Base-by-base conservation (phyloP, 2,329 filamentous ascomycete genomes). In the Juglanconis sp. region DNA sequence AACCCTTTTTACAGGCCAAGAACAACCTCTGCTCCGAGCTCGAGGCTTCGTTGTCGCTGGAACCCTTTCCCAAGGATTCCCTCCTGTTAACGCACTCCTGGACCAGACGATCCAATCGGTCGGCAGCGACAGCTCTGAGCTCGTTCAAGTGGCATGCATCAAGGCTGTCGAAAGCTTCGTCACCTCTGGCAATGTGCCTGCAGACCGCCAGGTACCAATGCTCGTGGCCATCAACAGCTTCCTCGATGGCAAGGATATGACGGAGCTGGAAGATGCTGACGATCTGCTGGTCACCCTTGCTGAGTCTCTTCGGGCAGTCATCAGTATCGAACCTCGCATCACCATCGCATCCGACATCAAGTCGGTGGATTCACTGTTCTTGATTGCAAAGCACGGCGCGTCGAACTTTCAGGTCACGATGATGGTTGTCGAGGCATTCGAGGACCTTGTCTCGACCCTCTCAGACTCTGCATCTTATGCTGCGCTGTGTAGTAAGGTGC, bases 111-210 rank as follows among this genome's bases (percentile, higher is more conserved):
- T 98, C 56, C 85, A 89, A 54, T 87, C 88, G 7, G 90, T 96
- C 65, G 86, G 85, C 9, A 79, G 80, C 40, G 93, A 96, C 65
- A 79, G 87, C 24, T 90, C 91, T 0, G 93, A 97, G 72, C 87
- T 98, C 40, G 94, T 98, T 48, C 91, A 95, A 72, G 93, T 96
- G 17, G 88, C 94, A 24, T 96, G 92, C 69, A 89, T 98, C 68
- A 93, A 94, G 71, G 89, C 92, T 1, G 76, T 96, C 40, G 92
- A 97, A 68, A 82, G 83, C 15, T 82, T 87, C 60, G 80, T 87
- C 55, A 79, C 76, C 62, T 79, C 81, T 72, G 72, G 82, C 74
- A 69, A 79, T 79, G 76, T 82, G 3, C 70, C 76, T 6, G 68
- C 72, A 7, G 82, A 85, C 60, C 79, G 77, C 50, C 92, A 96